Conservation (phyloP, 441 rosid genomes). For the Lepidium campestre region DNA sequence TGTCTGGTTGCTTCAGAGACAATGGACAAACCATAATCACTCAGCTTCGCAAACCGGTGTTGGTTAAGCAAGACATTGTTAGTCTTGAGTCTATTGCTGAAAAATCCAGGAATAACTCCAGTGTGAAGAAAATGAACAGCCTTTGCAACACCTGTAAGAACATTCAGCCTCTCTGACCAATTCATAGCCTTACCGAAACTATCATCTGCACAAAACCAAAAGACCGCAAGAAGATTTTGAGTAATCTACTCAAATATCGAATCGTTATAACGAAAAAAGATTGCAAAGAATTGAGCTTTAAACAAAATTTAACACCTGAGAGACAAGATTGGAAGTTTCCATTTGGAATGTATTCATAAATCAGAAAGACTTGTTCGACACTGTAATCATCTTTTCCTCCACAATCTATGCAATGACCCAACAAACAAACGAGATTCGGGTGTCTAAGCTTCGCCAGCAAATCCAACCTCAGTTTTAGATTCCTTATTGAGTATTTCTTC, state of each 20-base stretch:
- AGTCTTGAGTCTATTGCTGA: slow-evolving; percentile 59
- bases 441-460: slow-evolving; percentile 82
- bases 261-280: not conserved
- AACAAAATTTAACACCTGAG: slow-evolving; percentile 33
- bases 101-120: slow-evolving; percentile 84
- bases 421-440: slow-evolving; percentile 74
- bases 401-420: slow-evolving; percentile 79
- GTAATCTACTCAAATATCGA: not conserved
- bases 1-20: slow-evolving; percentile 52
- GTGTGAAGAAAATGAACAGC: slow-evolving; percentile 84
- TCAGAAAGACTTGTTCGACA: slow-evolving; percentile 53
- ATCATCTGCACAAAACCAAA: slow-evolving; percentile 45
- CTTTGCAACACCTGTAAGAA: slow-evolving; percentile 55
- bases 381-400: slow-evolving; percentile 52
- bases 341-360: slow-evolving; percentile 52
- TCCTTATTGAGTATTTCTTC: slow-evolving; percentile 71
- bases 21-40: slow-evolving; percentile 72
- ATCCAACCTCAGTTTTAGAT: slow-evolving; percentile 66
- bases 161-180: slow-evolving; percentile 73
- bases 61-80: slow-evolving; percentile 62
- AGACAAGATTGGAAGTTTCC: slow-evolving; percentile 53
- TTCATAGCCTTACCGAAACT: slow-evolving; percentile 37
- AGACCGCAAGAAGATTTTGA: not conserved
- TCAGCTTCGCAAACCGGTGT: slow-evolving; percentile 60
- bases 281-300: not conserved